Conservation (phyloP, 2,329 filamentous ascomycete genomes). For the Lachnellula suecica region DNA sequence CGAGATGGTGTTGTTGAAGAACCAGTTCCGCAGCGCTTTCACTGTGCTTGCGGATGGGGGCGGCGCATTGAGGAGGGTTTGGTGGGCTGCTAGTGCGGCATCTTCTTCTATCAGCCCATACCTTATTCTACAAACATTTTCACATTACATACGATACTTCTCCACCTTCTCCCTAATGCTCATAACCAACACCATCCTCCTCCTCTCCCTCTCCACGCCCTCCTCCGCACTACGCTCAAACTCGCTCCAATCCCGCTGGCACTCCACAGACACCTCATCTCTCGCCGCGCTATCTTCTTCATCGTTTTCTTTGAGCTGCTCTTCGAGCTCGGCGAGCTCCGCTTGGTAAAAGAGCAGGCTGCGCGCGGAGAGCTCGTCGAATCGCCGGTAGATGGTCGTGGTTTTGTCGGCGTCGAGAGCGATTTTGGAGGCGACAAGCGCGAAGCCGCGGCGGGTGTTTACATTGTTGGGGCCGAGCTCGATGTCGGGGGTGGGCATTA, state of each 20-base stretch:
- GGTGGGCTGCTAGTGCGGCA: slow-evolving; percentile 16
- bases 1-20: slow-evolving; percentile 7
- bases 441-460: slow-evolving; percentile 11
- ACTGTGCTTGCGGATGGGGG: slow-evolving; percentile 15
- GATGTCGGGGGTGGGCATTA: slow-evolving; percentile 1
- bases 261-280: slow-evolving; percentile 6
- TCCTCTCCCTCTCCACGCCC: slow-evolving; percentile 1
- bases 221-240: slow-evolving; percentile 9
- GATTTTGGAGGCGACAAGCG: slow-evolving; percentile 12
- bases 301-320: slow-evolving; percentile 9
- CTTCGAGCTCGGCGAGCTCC: slow-evolving; percentile 21
- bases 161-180: slow-evolving; percentile 14
- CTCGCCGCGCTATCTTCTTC: slow-evolving; percentile 6
- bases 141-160: slow-evolving; percentile 17
- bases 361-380: slow-evolving; percentile 20
- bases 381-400: slow-evolving; percentile 22
- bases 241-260: slow-evolving; percentile 13
- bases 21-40: slow-evolving; percentile 23
- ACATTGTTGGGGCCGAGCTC: not conserved
- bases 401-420: slow-evolving; percentile 17
- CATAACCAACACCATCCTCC: slow-evolving; percentile 13
- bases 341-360: slow-evolving; percentile 21
- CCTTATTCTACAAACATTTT: not conserved
- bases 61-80: slow-evolving; percentile 13
- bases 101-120: slow-evolving; percentile 4